Base-by-base conservation (phyloP, 371 early-diverging fungal genomes). In the Mortierella sp. region DNA sequence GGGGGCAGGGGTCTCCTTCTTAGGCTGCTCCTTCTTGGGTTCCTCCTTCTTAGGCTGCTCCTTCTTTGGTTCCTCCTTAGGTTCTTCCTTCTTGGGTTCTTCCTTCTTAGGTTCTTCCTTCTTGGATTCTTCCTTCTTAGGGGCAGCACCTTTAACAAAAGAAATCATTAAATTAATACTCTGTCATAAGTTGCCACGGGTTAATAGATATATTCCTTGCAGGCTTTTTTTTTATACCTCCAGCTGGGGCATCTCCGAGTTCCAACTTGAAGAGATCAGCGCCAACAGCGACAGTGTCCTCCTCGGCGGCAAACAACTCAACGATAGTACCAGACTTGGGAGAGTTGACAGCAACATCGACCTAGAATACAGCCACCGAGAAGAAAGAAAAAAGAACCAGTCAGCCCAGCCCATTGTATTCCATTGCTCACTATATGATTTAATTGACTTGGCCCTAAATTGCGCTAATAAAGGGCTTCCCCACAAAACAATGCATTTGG, bases 271-370 rank as follows among this genome's bases (percentile, higher is more conserved):
- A 96, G 75, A 99, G 90, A 84, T 99, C 94, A 72, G 91, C 93
- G 51, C 97, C 97, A 34, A 98, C 97, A 54, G 89, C 87, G 19
- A 99, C 95, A 7, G 92, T 97, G 84, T 97, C 97, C 47, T 96
- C 98, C 83, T 96, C 97, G 47, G 92, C 88, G 67, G 95, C 95
- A 77, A 90, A 95, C 15, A 92, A 75, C 85, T 95, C 96, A 29
- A 94, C 75, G 64, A 99, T 90, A 34, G 89, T 92, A 19, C 99
- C 99, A 42, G 93, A 88, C 49, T 93, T 95, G 66, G 97, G 97
- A 32, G 97, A 91, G 89, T 98, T 99, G 83, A 99, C 95, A 32
- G 96, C 91, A 51, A 98, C 93, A 82, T 97, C 98, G 58, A 98
- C 91, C 90, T 91, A 69, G 37, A 23, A 43, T 35, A 8, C 8